A percentile compares a stretch with the other conserved stretches of the same genome.
phyloP scores from a whole-genome alignment of 805 yeast species.

The Jamesozyma lodderae region DNA sequence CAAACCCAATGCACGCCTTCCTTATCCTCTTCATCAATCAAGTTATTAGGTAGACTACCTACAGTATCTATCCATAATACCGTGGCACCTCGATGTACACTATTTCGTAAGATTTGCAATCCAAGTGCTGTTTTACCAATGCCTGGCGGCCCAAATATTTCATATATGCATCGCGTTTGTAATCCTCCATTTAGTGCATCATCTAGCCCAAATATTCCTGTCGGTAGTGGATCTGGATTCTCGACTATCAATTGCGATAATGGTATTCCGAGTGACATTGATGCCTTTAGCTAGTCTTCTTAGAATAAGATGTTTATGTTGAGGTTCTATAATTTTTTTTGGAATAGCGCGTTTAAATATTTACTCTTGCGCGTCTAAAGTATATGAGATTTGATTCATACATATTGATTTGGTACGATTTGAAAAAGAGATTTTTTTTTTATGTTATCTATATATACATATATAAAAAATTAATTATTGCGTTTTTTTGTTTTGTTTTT shows the following conservation, averaged over 20 bases:
- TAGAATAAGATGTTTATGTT: background rate
- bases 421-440: too few relatives aligned
- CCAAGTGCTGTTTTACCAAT: conserved; percentile 25
- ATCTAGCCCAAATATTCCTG: conserved; percentile 21
- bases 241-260: conserved; percentile 26
- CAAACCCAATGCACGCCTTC: conserved; percentile 6
- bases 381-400: too few relatives aligned
- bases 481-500: too few relatives aligned
- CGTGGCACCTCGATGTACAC: conserved; percentile 1
- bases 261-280: conserved; percentile 28
- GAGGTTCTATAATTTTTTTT: background rate
- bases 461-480: too few relatives aligned
- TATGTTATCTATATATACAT: too few relatives aligned
- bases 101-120: conserved; percentile 11
- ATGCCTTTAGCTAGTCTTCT: background rate
- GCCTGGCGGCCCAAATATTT: conserved; percentile 30
- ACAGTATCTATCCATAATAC: conserved; percentile 26
- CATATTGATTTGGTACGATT: too few relatives aligned
- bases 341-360: too few relatives aligned
- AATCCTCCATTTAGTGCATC: conserved; percentile 19
- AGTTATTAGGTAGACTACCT: conserved; percentile 8
- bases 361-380: too few relatives aligned
- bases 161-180: conserved; percentile 24
- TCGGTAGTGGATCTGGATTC: conserved; percentile 16
- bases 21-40: background rate